Evolutionary conservation across 371 early-diverging fungal species (phyloP).

Genomic region (Circinella umbellata): DNA sequence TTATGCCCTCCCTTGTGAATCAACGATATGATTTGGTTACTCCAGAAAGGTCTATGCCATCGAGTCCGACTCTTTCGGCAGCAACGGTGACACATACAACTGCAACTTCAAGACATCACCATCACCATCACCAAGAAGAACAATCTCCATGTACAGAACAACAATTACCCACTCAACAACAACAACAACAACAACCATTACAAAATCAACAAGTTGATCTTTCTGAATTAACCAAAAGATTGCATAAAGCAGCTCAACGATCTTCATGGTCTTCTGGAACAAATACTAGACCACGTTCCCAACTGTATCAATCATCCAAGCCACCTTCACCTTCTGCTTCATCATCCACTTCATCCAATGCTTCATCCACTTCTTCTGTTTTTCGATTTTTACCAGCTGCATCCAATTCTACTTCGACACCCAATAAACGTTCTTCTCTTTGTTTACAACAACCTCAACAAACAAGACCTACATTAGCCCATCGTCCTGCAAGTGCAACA

Average conservation of each 20-base stretch:
- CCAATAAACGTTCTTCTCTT: slow-evolving; percentile 7
- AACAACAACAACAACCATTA: background rate
- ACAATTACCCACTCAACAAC: background rate
- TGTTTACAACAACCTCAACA: slow-evolving; percentile 7
- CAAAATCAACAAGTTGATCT: slow-evolving; percentile 31
- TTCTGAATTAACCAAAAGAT: slow-evolving; percentile 37
- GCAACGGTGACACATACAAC: slow-evolving; percentile 47
- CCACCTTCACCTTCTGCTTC: slow-evolving; percentile 29
- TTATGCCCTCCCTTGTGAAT: slow-evolving; percentile 40
- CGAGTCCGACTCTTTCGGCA: slow-evolving; percentile 49
- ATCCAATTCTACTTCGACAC: slow-evolving; percentile 11
- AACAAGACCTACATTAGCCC: slow-evolving; percentile 20
- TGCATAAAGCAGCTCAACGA: slow-evolving; percentile 25
- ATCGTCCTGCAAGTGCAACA: slow-evolving; percentile 26
- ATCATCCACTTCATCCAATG: slow-evolving; percentile 22
- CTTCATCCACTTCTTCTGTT: slow-evolving; percentile 16
- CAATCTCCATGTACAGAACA: background rate
- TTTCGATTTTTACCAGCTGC: slow-evolving; percentile 10
- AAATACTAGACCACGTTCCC: slow-evolving; percentile 37
- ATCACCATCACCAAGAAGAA: slow-evolving; percentile 12
- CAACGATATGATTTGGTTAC: slow-evolving; percentile 51
- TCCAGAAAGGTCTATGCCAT: slow-evolving; percentile 50
- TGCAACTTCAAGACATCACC: slow-evolving; percentile 40
- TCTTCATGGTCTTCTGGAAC: slow-evolving; percentile 1
- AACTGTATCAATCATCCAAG: slow-evolving; percentile 39